phyloP scores from a whole-genome alignment of 2,329 filamentous ascomycete genomes.

The Alternaria dauci region DNA sequence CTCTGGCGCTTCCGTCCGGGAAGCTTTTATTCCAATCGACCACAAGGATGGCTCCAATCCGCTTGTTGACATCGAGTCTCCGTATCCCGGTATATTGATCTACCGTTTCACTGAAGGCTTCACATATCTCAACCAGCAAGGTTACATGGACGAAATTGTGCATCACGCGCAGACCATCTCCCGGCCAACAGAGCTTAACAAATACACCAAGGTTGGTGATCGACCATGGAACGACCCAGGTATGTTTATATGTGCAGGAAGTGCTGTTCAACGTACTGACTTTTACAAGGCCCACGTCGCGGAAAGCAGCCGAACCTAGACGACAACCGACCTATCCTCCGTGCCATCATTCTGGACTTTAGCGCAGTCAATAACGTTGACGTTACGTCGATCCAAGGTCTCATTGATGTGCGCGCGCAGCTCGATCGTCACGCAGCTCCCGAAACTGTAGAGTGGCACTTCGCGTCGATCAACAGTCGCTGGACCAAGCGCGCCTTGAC shows the following conservation, averaged over 20 bases:
- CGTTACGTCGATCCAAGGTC: slow-evolving; percentile 87
- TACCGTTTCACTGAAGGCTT: slow-evolving; percentile 96
- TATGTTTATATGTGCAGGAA: background rate
- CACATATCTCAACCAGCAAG: slow-evolving; percentile 93
- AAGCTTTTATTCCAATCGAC: slow-evolving; percentile 71
- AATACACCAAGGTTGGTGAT: slow-evolving; percentile 67
- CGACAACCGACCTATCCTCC: slow-evolving; percentile 72
- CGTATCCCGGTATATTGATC: slow-evolving; percentile 93
- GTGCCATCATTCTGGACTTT: slow-evolving; percentile 93
- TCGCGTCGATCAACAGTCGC: slow-evolving; percentile 90
- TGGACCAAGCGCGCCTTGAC: slow-evolving; percentile 92
- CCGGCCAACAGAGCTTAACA: slow-evolving; percentile 75
- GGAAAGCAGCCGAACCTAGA: slow-evolving; percentile 58
- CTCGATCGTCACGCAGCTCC: slow-evolving; percentile 85
- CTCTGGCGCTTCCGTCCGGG: slow-evolving; percentile 27
- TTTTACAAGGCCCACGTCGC: slow-evolving; percentile 60
- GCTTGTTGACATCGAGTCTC: slow-evolving; percentile 76
- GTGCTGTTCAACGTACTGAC: background rate
- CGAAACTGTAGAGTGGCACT: slow-evolving; percentile 89
- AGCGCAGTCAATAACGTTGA: slow-evolving; percentile 93
- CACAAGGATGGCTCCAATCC: slow-evolving; percentile 94
- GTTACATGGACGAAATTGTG: slow-evolving; percentile 77
- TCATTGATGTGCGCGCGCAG: slow-evolving; percentile 95
- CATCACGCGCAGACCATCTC: slow-evolving; percentile 65
- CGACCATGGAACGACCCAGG: slow-evolving; percentile 96